These are phyloP conservation scores for Huntiella moniliformis DNA, from an alignment of 2,329 filamentous ascomycete species.

Conservation along the genomic window DNA sequence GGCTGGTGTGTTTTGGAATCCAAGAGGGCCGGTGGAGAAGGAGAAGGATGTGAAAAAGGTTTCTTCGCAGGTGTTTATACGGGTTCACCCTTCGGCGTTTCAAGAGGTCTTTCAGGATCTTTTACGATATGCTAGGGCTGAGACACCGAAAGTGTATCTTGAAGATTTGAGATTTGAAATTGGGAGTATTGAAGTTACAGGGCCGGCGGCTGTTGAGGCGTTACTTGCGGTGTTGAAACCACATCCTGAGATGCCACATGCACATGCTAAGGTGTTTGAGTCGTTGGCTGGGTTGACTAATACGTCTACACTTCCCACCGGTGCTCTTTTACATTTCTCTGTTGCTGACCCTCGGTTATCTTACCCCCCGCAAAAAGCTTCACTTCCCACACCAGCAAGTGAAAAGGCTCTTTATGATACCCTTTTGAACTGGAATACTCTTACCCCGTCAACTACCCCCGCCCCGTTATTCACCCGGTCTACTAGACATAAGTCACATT, in stretches of 20 bases:
- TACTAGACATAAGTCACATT: conserved; percentile 43
- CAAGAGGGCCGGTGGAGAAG: conserved; percentile 3
- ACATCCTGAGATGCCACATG: conserved; percentile 20
- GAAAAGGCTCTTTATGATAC: conserved; percentile 31
- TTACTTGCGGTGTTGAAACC: conserved; percentile 46
- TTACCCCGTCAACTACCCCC: conserved; percentile 19
- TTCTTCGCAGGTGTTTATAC: conserved; percentile 37
- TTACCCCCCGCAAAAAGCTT: conserved; percentile 47
- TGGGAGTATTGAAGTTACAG: conserved; percentile 37
- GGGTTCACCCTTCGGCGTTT: conserved; percentile 70
- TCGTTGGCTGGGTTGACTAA: conserved; percentile 43
- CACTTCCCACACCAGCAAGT: conserved; percentile 17
- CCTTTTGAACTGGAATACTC: conserved; percentile 44
- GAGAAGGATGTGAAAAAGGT: conserved; percentile 11
- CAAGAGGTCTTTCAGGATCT: conserved; percentile 48
- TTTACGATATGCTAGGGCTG: conserved; percentile 35
- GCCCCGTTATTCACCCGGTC: conserved; percentile 40
- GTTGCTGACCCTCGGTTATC: conserved; percentile 62
- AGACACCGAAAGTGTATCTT: conserved; percentile 41
- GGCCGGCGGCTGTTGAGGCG: conserved; percentile 61
- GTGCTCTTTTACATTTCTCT: conserved; percentile 53
- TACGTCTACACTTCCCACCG: conserved; percentile 47
- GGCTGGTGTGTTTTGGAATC: conserved; percentile 57
- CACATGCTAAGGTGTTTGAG: conserved; percentile 30
- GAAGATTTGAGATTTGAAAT: conserved; percentile 54